These are phyloP conservation scores for Endocalyx cinctus DNA, from an alignment of 2,329 filamentous ascomycete species.

Conservation along the genomic window DNA sequence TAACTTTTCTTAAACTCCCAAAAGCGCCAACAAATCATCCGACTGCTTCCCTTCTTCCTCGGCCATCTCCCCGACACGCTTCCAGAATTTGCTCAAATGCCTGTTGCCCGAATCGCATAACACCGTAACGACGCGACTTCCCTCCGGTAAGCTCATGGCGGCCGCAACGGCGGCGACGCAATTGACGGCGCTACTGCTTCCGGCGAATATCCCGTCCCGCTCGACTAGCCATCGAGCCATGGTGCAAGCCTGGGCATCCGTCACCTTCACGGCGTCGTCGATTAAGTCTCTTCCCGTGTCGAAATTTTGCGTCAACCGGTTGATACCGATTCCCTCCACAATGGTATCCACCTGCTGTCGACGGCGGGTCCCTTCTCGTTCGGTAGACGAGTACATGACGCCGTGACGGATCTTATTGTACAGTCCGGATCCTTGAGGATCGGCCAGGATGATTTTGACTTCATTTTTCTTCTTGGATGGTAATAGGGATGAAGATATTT, in stretches of 20 bases:
- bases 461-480: conserved; percentile 33
- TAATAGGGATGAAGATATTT: conserved; percentile 50
- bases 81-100: conserved; percentile 84
- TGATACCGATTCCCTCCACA: conserved; percentile 94
- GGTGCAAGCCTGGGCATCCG: conserved; percentile 78
- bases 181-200: conserved; percentile 95
- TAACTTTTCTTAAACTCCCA: no score
- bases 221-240: conserved; percentile 98
- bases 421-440: conserved; percentile 89
- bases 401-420: conserved; percentile 90
- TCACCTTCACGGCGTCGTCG: conserved; percentile 85
- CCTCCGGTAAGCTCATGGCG: conserved; percentile 57
- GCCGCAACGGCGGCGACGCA: conserved; percentile 74
- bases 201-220: conserved; percentile 89
- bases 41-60: conserved; percentile 51
- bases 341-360: conserved; percentile 92
- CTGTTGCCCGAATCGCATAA: conserved; percentile 79
- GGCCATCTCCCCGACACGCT: conserved; percentile 64
- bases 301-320: conserved; percentile 90
- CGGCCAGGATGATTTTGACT: conserved; percentile 67
- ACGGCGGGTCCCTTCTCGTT: conserved; percentile 84
- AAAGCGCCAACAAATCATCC: conserved; percentile 43
- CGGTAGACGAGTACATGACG: conserved; percentile 89
- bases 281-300: conserved; percentile 80
- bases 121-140: conserved; percentile 73